phyloP scores from a whole-genome alignment of 2,329 filamentous ascomycete genomes.

The Trichothecium roseum region DNA sequence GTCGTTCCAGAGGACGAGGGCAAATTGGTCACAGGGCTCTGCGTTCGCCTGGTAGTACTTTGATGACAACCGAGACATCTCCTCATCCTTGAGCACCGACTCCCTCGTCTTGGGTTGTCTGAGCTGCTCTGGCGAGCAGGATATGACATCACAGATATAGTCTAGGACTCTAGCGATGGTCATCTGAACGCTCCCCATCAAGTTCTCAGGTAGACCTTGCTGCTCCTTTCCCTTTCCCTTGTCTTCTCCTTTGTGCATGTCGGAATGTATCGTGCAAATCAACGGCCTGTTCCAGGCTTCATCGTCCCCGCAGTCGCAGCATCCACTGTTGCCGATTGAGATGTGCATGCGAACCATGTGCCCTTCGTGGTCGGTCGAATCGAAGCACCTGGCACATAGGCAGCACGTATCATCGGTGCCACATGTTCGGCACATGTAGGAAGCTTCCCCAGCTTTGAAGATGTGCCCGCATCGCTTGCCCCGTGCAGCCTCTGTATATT shows the following conservation, averaged over 20 bases:
- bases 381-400: slow-evolving; percentile 87
- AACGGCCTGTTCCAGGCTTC: slow-evolving; percentile 88
- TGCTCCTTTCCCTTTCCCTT: slow-evolving; percentile 54
- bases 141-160: slow-evolving; percentile 96
- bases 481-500: slow-evolving; percentile 84
- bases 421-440: slow-evolving; percentile 90
- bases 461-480: slow-evolving; percentile 96
- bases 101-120: slow-evolving; percentile 75
- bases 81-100: slow-evolving; percentile 73
- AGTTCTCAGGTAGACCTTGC: slow-evolving; percentile 58
- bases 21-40: slow-evolving; percentile 51
- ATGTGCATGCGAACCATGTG: slow-evolving; percentile 86
- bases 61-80: slow-evolving; percentile 62
- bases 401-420: slow-evolving; percentile 92
- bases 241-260: slow-evolving; percentile 33
- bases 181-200: slow-evolving; percentile 68
- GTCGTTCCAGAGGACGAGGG: slow-evolving; percentile 90
- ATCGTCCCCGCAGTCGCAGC: slow-evolving; percentile 92
- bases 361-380: slow-evolving; percentile 86
- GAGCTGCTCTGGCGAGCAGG: slow-evolving; percentile 92
- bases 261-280: slow-evolving; percentile 87
- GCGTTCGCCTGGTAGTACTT: slow-evolving; percentile 54
- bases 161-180: slow-evolving; percentile 81
- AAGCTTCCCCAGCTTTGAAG: slow-evolving; percentile 87
- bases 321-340: slow-evolving; percentile 84